Evolutionary conservation across 176 grass and related monocot genomes (phyloP).

Genomic region (Paspalum notatum): DNA sequence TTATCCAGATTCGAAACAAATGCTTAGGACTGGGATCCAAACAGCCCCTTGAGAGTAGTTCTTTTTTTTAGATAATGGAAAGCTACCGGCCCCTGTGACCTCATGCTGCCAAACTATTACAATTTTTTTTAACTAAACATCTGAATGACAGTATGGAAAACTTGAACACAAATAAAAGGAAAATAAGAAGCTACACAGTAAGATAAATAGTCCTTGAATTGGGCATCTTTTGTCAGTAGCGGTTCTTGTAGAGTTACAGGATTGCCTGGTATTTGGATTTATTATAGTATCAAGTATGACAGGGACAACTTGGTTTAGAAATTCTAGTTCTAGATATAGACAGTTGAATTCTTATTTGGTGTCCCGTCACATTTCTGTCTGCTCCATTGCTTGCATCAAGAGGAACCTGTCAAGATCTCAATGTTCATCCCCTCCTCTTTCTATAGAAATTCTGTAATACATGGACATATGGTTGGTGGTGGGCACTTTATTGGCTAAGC

Average conservation of each 20-base stretch:
- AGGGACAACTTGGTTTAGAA: slow-evolving; percentile 11
- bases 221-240: slow-evolving; percentile 9
- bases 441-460: background rate
- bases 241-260: background rate
- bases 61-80: no score
- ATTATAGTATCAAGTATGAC: slow-evolving; percentile 23
- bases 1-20: no score
- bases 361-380: slow-evolving; percentile 27
- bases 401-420: slow-evolving; percentile 10
- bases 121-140: no score
- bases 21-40: background rate
- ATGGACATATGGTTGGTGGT: slow-evolving; percentile 21
- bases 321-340: slow-evolving; percentile 31
- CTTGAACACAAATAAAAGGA: no score
- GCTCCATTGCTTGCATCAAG: slow-evolving; percentile 24
- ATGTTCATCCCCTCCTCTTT: slow-evolving; percentile 11
- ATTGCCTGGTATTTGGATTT: slow-evolving; percentile 17
- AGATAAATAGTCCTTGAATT: background rate
- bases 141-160: no score
- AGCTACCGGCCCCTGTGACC: no score
- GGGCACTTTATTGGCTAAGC: slow-evolving; percentile 32
- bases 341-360: slow-evolving; percentile 31
- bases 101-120: no score
- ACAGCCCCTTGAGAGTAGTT: background rate
- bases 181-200: background rate